Percentiles rank a stretch among this genome's conserved stretches.
Conservation (phyloP, 768 basidiomycete genomes). For the Agrocybe pediades region DNA sequence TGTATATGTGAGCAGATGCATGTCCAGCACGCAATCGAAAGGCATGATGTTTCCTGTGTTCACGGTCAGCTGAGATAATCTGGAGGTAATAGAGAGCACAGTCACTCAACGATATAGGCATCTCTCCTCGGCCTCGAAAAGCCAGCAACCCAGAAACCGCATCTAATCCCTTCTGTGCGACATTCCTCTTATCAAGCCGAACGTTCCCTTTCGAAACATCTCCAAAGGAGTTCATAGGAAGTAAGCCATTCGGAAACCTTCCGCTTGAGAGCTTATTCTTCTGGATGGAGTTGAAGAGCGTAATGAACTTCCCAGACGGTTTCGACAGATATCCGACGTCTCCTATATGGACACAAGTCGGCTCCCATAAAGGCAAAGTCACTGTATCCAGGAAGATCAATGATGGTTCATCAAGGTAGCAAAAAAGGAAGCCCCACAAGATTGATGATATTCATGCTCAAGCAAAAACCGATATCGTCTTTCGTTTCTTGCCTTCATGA, state of each 20-base stretch:
- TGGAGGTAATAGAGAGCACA: background rate
- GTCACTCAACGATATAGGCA: constrained; percentile 38
- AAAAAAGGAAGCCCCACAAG: constrained; percentile 43
- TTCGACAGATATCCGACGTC: constrained; percentile 77
- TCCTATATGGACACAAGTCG: constrained; percentile 61
- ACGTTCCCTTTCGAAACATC: constrained; percentile 46
- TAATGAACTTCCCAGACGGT: constrained; percentile 68
- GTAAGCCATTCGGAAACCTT: constrained; percentile 40
- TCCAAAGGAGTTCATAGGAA: constrained; percentile 63
- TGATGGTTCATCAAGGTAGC: background rate
- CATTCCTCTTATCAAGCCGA: constrained; percentile 56
- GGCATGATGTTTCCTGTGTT: constrained; percentile 52
- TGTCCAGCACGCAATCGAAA: constrained; percentile 65
- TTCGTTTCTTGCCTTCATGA: constrained; percentile 56
- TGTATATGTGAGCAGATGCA: constrained; percentile 64
- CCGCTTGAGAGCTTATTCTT: constrained; percentile 46
- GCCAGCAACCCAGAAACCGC: constrained; percentile 50
- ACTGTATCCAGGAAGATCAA: constrained; percentile 36
- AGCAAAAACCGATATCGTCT: constrained; percentile 67
- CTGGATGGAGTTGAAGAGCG: constrained; percentile 68
- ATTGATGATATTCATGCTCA: constrained; percentile 69
- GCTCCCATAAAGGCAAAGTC: constrained; percentile 71
- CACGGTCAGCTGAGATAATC: constrained; percentile 24
- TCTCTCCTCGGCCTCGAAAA: constrained; percentile 33
- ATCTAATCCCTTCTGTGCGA: constrained; percentile 60